Conservation (phyloP, 2,329 filamentous ascomycete genomes). For the Trichoderma guizhouense region DNA sequence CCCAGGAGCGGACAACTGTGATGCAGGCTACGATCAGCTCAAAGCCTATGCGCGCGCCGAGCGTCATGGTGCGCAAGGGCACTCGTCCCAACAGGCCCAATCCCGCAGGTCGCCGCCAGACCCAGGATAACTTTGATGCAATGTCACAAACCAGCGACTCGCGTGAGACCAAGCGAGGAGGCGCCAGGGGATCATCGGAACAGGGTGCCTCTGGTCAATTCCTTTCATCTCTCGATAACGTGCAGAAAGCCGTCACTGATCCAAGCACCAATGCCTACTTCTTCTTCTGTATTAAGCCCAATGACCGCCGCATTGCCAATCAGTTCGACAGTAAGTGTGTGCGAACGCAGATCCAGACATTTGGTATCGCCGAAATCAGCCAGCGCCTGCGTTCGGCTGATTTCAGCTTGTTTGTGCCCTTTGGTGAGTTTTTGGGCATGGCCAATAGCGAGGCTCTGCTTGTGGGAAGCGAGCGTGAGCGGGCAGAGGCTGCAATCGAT, state of each 20-base stretch:
- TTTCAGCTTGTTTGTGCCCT: slow-evolving; percentile 93
- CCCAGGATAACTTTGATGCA: slow-evolving; percentile 44
- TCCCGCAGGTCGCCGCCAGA: slow-evolving; percentile 37
- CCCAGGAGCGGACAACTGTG: slow-evolving; percentile 82
- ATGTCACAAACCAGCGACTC: slow-evolving; percentile 49
- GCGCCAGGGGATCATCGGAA: slow-evolving; percentile 42
- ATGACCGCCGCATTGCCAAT: slow-evolving; percentile 93
- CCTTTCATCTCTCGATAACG: slow-evolving; percentile 81
- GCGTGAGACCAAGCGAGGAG: slow-evolving; percentile 40
- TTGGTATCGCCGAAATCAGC: slow-evolving; percentile 95
- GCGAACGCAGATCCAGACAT: slow-evolving; percentile 86
- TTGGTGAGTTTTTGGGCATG: slow-evolving; percentile 89
- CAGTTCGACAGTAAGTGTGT: slow-evolving; percentile 99
- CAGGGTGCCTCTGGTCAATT: slow-evolving; percentile 94
- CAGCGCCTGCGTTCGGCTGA: slow-evolving; percentile 89
- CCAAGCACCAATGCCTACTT: slow-evolving; percentile 91
- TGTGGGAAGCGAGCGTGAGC: slow-evolving; percentile 88
- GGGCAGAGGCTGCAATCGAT: slow-evolving; percentile 85
- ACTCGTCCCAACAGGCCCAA: slow-evolving; percentile 36
- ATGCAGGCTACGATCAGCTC: slow-evolving; percentile 96
- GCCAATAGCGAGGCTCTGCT: slow-evolving; percentile 80
- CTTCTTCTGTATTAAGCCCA: slow-evolving; percentile 94
- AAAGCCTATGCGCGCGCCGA: slow-evolving; percentile 87
- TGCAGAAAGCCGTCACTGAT: slow-evolving; percentile 79
- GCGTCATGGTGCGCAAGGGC: slow-evolving; percentile 80